Evolutionary conservation across 2,329 filamentous ascomycete species (phyloP).

Genomic region (Beauveria sp.): DNA sequence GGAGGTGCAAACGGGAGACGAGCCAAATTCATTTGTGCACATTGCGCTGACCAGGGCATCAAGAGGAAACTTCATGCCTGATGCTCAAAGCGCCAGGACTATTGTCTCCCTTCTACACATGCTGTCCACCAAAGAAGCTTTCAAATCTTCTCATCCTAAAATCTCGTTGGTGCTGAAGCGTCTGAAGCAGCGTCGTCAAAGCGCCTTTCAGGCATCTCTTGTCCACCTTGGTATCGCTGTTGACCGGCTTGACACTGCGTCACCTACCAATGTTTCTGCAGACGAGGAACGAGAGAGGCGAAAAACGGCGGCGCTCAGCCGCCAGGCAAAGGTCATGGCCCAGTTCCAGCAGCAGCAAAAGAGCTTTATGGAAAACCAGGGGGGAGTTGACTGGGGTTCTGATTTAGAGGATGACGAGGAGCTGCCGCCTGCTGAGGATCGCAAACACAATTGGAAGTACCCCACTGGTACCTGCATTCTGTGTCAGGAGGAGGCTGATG

Average conservation of each 20-base stretch:
- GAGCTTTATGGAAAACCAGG: constrained; percentile 84
- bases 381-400: constrained; percentile 74
- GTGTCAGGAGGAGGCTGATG: constrained; percentile 92
- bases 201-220: constrained; percentile 63
- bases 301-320: constrained; percentile 79
- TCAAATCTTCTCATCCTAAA: constrained; percentile 76
- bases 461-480: constrained; percentile 89
- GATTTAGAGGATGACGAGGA: constrained; percentile 73
- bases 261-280: constrained; percentile 61
- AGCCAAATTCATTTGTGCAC: constrained; percentile 60
- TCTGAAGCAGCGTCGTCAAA: constrained; percentile 75
- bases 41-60: constrained; percentile 60
- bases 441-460: constrained; percentile 70
- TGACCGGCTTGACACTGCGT: constrained; percentile 74
- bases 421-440: constrained; percentile 54
- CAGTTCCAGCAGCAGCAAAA: constrained; percentile 98
- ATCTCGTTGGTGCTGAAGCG: constrained; percentile 75
- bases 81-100: constrained; percentile 49
- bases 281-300: constrained; percentile 73
- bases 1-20: constrained; percentile 38
- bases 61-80: constrained; percentile 52
- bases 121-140: constrained; percentile 61
- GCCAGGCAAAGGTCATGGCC: constrained; percentile 92
- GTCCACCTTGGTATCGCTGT: constrained; percentile 56
- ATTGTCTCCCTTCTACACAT: constrained; percentile 58